Evolutionary conservation across 371 early-diverging fungal genomes (phyloP), one percentile per base, ranked within the genome.

Genomic region (Mortierella sp.): DNA sequence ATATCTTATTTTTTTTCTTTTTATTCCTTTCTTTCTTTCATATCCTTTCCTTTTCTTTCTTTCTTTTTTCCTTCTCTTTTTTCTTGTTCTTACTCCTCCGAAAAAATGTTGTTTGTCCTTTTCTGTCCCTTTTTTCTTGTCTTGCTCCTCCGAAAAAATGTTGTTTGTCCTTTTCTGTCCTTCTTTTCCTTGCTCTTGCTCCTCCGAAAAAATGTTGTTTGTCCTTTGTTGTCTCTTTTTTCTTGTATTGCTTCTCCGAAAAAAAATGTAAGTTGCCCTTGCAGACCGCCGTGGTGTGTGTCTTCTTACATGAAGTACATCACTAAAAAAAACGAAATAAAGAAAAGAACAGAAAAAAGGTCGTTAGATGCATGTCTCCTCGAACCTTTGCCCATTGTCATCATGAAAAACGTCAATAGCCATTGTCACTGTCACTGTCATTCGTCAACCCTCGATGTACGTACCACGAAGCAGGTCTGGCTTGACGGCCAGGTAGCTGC

Each of bases 221-320:
- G 6, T 22, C 3, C 24, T 52, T 24, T 10, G 10, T 13, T 53
- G 48, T 48, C n/a, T 10, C 50, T 50, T 24, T 24, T 50, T 6
- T 14, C 53, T 29, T 53, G 26, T 0, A 10, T 26, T 47, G 3
- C 53, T 29, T n/a, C n/a, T n/a, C n/a, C n/a, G n/a, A 64, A 29
- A n/a, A n/a, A n/a, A n/a, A n/a, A n/a, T n/a, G n/a, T 14, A 8
- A 14, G 13, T 39, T 13, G 31, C 7, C 34, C 19, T 31, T 11
- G 10, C 29, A 40, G 8, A 39, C 7, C 9, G 40, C 52, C 37
- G n/a, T 19, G 39, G 10, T 50, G 29, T 16, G 13, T 40, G 9
- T 3, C 24, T 58, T 24, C n/a, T 66, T 77, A 79, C 79, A 79
- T 79, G 24, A 80, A 80, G 55, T 80, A 76, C 80, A 80, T 73